Percentiles rank a stretch among this genome's conserved stretches.
Evolutionary conservation across 129 eudicot species (phyloP).

Genomic region (Saussurea involucrata): DNA sequence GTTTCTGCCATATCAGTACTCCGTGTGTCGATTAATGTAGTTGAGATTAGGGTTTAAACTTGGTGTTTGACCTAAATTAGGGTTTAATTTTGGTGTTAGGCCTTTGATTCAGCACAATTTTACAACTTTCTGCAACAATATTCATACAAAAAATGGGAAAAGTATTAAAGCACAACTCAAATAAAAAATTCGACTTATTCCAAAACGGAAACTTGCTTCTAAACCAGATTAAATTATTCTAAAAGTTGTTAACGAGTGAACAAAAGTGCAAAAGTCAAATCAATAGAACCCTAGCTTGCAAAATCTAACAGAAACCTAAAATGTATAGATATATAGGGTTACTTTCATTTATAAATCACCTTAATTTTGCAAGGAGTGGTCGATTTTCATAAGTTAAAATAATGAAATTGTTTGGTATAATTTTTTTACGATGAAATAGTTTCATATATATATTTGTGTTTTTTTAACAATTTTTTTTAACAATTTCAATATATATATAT

Average conservation of each 20-base stretch:
- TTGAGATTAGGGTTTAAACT: not conserved
- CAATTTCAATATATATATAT: too few species aligned
- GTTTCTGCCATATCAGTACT: not conserved
- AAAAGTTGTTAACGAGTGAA: slow-evolving; percentile 1
- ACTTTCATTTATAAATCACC: too few species aligned
- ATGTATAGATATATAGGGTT: not conserved
- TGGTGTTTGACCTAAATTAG: not conserved
- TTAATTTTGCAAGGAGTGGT: too few species aligned
- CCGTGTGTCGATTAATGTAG: too few species aligned
- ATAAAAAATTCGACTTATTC: not conserved
- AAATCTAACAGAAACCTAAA: not conserved
- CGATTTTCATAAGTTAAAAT: too few species aligned
- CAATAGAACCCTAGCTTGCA: slow-evolving; percentile 9
- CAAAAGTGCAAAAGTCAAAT: not conserved
- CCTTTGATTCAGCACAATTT: not conserved
- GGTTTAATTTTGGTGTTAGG: not conserved
- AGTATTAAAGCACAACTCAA: not conserved
- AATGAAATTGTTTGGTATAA: too few species aligned
- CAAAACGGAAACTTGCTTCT: not conserved
- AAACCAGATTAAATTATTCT: not conserved
- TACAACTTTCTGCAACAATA: not conserved
- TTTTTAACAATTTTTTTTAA: too few species aligned
- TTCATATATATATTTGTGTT: too few species aligned
- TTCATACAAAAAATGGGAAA: slow-evolving; percentile 4
- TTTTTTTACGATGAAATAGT: too few species aligned